These are phyloP conservation scores for Coprinopsis strossmayeri DNA, from an alignment of 768 basidiomycete genomes.

Conservation along the genomic window DNA sequence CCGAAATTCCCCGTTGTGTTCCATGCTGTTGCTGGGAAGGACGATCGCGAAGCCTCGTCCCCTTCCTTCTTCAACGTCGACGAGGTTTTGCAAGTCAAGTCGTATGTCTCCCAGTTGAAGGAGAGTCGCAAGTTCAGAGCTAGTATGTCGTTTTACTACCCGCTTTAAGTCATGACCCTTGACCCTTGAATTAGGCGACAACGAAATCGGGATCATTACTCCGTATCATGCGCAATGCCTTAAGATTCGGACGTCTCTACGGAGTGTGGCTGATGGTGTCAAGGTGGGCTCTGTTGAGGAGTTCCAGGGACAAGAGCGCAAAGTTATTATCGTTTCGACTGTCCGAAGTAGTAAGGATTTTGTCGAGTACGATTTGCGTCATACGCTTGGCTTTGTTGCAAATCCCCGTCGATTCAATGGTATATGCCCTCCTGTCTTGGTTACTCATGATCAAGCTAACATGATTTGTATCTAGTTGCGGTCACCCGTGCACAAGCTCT, in stretches of 20 bases:
- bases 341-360: conserved; percentile 51
- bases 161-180: neutral
- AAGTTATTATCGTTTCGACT: conserved; percentile 52
- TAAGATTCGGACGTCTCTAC: conserved; percentile 37
- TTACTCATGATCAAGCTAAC: neutral
- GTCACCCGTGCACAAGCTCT: conserved; percentile 57
- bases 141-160: conserved; percentile 25
- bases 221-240: conserved; percentile 58
- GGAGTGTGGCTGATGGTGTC: conserved; percentile 29
- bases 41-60: conserved; percentile 59
- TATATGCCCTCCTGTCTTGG: conserved; percentile 18
- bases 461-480: conserved; percentile 34
- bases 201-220: conserved; percentile 54
- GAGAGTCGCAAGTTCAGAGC: conserved; percentile 29
- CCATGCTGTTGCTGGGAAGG: conserved; percentile 52
- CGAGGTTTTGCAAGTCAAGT: conserved; percentile 47
- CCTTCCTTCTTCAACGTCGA: conserved; percentile 70
- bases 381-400: conserved; percentile 54
- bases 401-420: conserved; percentile 57
- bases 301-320: conserved; percentile 62
- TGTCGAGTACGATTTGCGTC: conserved; percentile 45
- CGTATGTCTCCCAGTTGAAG: conserved; percentile 36
- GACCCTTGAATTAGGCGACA: conserved; percentile 27
- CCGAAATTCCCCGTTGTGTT: conserved; percentile 54
- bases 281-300: conserved; percentile 65